Evolutionary conservation across 177 flowering plant genomes (phyloP).

Genomic region (Tripterygium wilfordii): DNA sequence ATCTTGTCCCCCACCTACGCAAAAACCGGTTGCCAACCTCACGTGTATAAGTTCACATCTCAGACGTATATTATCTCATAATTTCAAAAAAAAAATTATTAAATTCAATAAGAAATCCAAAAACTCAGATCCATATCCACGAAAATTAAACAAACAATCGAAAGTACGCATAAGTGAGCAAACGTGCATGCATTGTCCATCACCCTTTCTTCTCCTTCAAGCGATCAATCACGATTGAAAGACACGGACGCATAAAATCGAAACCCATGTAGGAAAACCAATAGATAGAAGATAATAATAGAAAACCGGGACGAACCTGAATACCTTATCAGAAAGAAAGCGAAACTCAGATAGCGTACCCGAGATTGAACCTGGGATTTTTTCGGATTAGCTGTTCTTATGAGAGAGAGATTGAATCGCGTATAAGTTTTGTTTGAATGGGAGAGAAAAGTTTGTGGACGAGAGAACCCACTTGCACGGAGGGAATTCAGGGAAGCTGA

Average conservation of each 20-base stretch:
- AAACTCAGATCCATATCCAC: slow-evolving; percentile 1
- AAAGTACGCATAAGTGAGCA: not conserved
- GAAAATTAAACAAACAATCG: slow-evolving; percentile 4
- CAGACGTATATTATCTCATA: no score
- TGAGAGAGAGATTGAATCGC: slow-evolving; percentile 10
- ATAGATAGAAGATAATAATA: not conserved
- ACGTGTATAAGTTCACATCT: no score
- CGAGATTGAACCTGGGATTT: not conserved
- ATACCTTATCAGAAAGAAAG: no score
- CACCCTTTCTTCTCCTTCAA: not conserved
- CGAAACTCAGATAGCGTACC: slow-evolving; percentile 3
- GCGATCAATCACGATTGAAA: no score
- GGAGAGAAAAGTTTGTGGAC: slow-evolving; percentile 36
- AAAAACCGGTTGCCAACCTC: no score
- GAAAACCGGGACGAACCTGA: not conserved
- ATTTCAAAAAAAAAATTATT: not conserved
- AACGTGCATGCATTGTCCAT: slow-evolving; percentile 8
- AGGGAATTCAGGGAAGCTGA: no score
- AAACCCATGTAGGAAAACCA: not conserved
- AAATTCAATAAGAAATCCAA: not conserved
- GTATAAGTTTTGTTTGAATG: slow-evolving; percentile 6
- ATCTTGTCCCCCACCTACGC: slow-evolving; percentile 12
- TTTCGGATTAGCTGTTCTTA: not conserved
- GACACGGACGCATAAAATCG: not conserved
- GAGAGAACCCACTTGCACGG: slow-evolving; percentile 29